Conservation (phyloP, 2,329 filamentous ascomycete genomes). For the Amauroascus niger region DNA sequence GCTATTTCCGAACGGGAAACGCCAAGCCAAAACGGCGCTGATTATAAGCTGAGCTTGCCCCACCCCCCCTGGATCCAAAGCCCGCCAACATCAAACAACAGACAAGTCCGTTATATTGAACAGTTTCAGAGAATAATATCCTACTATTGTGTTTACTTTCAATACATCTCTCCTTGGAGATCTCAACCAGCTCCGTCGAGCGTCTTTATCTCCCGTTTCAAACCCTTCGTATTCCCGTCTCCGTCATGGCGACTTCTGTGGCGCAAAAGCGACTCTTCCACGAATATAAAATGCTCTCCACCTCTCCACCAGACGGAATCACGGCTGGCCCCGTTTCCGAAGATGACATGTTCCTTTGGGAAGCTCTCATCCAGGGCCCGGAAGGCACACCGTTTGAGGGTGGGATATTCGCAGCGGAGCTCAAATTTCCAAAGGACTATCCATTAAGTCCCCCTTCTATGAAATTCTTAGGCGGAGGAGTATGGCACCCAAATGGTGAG, state of each 20-base stretch:
- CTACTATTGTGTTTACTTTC: no score
- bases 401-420: constrained; percentile 86
- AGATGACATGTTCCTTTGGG: constrained; percentile 93
- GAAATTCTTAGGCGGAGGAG: constrained; percentile 76
- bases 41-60: no score
- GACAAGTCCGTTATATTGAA: no score
- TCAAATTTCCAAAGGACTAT: constrained; percentile 93
- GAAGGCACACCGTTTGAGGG: constrained; percentile 95
- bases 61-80: no score
- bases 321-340: constrained; percentile 86
- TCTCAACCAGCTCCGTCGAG: no score
- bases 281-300: constrained; percentile 90
- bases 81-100: no score
- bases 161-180: no score
- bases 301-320: constrained; percentile 94
- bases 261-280: constrained; percentile 74
- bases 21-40: no score
- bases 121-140: no score
- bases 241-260: constrained; percentile 41
- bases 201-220: not conserved
- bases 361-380: constrained; percentile 89
- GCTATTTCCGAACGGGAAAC: no score
- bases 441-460: constrained; percentile 92
- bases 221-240: not conserved
- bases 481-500: constrained; percentile 94